phyloP scores from a whole-genome alignment of 306 rosid genomes.

The Malus domestica region DNA sequence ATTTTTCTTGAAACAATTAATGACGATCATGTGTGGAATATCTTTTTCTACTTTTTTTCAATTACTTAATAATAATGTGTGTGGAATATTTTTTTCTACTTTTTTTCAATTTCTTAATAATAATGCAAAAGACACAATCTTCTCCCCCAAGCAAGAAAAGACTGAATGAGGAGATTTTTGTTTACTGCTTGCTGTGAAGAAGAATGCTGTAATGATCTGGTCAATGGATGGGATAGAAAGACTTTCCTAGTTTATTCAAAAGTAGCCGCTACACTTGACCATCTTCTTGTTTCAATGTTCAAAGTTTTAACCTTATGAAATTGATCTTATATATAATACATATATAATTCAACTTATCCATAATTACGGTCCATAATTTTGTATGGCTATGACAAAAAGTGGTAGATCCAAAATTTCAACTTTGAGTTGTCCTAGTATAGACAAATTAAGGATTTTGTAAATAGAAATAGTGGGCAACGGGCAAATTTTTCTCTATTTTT shows the following conservation, averaged over 20 bases:
- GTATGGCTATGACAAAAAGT: no score
- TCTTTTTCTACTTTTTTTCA: neutral
- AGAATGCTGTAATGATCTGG: neutral
- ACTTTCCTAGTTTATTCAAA: neutral
- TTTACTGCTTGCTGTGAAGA: conserved; percentile 1
- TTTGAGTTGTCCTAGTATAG: no score
- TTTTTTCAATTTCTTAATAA: neutral
- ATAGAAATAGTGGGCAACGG: no score
- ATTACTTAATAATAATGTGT: neutral
- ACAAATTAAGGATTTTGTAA: no score
- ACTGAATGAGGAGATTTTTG: neutral
- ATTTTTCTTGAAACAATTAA: neutral
- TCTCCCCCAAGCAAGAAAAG: neutral
- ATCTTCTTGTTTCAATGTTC: neutral
- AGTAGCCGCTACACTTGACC: conserved; percentile 3
- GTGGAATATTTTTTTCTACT: neutral
- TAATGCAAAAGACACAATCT: neutral
- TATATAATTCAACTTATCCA: neutral
- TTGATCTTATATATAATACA: neutral
- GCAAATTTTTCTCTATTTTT: no score
- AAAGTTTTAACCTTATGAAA: neutral
- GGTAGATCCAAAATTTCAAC: no score
- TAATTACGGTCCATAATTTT: no score
- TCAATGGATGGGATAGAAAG: neutral
- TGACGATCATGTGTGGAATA: neutral